Base-by-base conservation (phyloP, 345 rosid species). In the Raphanus raphanistrum region DNA sequence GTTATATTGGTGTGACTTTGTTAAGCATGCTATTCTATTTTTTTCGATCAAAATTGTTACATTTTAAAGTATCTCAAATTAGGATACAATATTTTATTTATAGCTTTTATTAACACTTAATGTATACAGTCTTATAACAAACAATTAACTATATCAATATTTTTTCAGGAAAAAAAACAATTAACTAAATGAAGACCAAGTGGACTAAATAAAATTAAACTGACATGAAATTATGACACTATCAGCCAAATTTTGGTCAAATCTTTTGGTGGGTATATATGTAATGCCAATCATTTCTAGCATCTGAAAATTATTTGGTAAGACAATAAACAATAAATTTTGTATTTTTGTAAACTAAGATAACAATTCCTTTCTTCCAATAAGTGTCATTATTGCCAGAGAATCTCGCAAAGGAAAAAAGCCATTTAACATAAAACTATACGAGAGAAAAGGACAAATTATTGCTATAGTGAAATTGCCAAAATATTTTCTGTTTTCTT, bases 221-320 rank as follows among this genome's bases (percentile, higher is more conserved):
- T 31, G 72, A 57, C 77, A 63, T 59, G 32, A 26, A 32, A 26
- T 59, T 74, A 79, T 70, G 57, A 80, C 76, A 77, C 74, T 68
- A 82, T 72, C 74, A 65, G 76, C 78, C 75, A 59, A 70, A 77
- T 43, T 43, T 32, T 71, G 80, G 80, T 80, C 82, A 83, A 70
- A 76, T 62, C 62, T 76, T 78, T 65, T 75, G 80, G 76, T 84
- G 63, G 82, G 72, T 80, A 75, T 75, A 70, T 80, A 55, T 80
- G 79, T 70, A 74, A 74, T 69, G 68, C 59, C 79, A 83, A 82
- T 85, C 75, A 82, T 87, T 83, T 64, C 33, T 29, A 63, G 64
- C 75, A 79, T 79, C 82, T 79, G 76, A 70, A 75, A 79, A 41
- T 72, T 75, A 77, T 71, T 67, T 77, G 75, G 43, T 58, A 54